Conservation (phyloP, 208 protist species). For the Trichomonas gallinae region DNA sequence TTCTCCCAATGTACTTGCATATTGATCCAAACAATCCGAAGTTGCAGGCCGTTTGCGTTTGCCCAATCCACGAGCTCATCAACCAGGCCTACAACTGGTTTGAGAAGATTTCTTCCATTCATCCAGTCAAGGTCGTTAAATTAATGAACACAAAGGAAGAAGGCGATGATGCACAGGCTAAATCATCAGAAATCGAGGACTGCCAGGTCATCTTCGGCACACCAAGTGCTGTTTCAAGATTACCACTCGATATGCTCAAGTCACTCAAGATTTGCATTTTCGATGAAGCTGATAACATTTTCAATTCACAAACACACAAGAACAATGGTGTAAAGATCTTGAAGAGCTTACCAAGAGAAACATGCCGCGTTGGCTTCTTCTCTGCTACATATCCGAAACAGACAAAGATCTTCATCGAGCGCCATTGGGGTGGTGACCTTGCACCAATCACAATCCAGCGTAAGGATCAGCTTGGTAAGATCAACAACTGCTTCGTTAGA, state of each 20-base stretch:
- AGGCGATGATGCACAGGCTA: not conserved
- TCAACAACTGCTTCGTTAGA: not conserved
- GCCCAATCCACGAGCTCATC: not conserved
- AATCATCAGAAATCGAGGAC: no score
- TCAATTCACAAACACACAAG: not conserved
- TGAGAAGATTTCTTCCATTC: not conserved
- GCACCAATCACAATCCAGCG: not conserved
- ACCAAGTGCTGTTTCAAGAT: not conserved
- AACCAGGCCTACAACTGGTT: not conserved
- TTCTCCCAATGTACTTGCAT: constrained; percentile 60
- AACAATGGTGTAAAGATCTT: not conserved
- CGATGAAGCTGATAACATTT: not conserved
- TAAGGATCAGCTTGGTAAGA: not conserved
- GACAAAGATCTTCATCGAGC: not conserved
- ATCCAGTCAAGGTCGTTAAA: not conserved
- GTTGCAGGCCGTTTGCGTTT: not conserved
- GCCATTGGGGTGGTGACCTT: not conserved
- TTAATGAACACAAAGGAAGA: not conserved
- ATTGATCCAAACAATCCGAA: constrained; percentile 53
- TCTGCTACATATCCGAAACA: not conserved
- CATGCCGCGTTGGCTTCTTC: not conserved
- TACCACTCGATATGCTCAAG: not conserved
- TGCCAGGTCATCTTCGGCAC: not conserved
- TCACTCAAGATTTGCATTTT: not conserved
- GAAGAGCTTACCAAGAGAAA: not conserved